A percentile compares a stretch with the other conserved stretches of the same genome.
These are phyloP conservation scores for Rhodotorula sp. DNA, from an alignment of 1,284 basidiomycete genomes.

Conservation along the genomic window DNA sequence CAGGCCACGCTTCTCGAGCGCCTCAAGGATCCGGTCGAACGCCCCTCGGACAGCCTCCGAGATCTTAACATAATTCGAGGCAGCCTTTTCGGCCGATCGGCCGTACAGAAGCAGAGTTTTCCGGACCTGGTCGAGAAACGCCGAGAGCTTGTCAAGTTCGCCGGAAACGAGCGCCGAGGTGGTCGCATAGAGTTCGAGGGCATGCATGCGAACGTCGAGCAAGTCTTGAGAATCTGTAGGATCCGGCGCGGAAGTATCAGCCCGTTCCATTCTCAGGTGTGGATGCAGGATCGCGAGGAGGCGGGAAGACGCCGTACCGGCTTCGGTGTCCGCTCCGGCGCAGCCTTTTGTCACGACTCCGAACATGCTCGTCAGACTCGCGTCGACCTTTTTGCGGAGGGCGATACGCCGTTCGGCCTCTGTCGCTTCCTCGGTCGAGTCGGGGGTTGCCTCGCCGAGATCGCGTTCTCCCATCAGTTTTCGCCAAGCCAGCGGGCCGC, in stretches of 20 bases:
- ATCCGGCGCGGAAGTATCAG: not conserved
- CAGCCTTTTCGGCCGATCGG: conserved; percentile 21
- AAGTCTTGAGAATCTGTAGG: conserved; percentile 12
- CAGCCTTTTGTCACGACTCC: conserved; percentile 30
- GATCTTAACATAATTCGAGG: not conserved
- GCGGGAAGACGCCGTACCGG: not conserved
- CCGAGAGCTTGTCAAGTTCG: conserved; percentile 20
- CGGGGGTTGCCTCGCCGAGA: not conserved
- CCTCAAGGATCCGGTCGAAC: conserved; percentile 12
- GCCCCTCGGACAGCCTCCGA: conserved; percentile 7
- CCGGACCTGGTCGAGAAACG: conserved; percentile 34
- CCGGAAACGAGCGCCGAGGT: conserved; percentile 7
- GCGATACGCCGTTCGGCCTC: too few relatives aligned
- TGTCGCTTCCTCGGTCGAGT: not conserved
- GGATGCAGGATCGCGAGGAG: not conserved
- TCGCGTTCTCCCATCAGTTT: not conserved
- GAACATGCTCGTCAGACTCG: conserved; percentile 28
- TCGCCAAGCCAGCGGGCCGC: conserved; percentile 24
- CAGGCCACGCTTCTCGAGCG: not conserved
- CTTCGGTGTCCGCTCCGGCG: conserved; percentile 5
- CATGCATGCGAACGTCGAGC: conserved; percentile 17
- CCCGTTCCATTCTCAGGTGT: not conserved
- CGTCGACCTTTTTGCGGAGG: conserved; percentile 18
- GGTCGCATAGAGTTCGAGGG: conserved; percentile 20
- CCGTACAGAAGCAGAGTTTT: conserved; percentile 37